Evolutionary conservation across 2,329 filamentous ascomycete genomes (phyloP).

Genomic region (Fusarium austroafricanum): DNA sequence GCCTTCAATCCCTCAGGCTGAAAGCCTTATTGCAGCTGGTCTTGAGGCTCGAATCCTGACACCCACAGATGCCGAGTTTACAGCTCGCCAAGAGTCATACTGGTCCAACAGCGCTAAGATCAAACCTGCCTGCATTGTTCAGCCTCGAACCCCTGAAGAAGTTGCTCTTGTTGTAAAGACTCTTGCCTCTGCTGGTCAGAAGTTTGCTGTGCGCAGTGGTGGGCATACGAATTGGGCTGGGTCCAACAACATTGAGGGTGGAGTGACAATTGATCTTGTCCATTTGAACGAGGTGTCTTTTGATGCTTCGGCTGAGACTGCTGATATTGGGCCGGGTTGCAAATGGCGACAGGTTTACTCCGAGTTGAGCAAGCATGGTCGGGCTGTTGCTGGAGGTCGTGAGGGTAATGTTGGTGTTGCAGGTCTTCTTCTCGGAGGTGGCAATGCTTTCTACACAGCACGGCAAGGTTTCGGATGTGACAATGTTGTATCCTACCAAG

Average conservation of each 20-base stretch:
- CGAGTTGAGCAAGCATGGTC: conserved; percentile 46
- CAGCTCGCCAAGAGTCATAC: conserved; percentile 33
- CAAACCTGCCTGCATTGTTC: conserved; percentile 29
- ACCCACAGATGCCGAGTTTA: conserved; percentile 18
- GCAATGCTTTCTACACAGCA: conserved; percentile 44
- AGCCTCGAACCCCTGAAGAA: conserved; percentile 22
- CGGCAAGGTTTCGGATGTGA: conserved; percentile 61
- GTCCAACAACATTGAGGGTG: conserved; percentile 22
- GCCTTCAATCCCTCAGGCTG: conserved; percentile 1
- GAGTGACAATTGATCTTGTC: conserved; percentile 17
- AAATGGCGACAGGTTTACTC: conserved; percentile 52
- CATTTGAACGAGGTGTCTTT: conserved; percentile 32
- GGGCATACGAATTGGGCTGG: conserved; percentile 25
- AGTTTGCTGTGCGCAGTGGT: conserved; percentile 23
- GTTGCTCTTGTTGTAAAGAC: conserved; percentile 17
- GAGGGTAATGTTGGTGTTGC: conserved; percentile 50
- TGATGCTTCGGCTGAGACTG: conserved; percentile 47
- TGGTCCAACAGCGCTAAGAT: conserved; percentile 36
- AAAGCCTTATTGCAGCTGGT: conserved; percentile 20
- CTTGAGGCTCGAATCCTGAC: conserved; percentile 17
- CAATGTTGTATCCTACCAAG: conserved; percentile 57
- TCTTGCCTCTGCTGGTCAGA: conserved; percentile 12
- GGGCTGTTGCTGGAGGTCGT: conserved; percentile 59
- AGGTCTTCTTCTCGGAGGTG: conserved; percentile 47
- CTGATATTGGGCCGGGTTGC: conserved; percentile 57